A percentile compares a stretch with the other conserved stretches of the same genome.
phyloP scores from a whole-genome alignment of 2,329 filamentous ascomycete species.

The Pyrenophora graminea region DNA sequence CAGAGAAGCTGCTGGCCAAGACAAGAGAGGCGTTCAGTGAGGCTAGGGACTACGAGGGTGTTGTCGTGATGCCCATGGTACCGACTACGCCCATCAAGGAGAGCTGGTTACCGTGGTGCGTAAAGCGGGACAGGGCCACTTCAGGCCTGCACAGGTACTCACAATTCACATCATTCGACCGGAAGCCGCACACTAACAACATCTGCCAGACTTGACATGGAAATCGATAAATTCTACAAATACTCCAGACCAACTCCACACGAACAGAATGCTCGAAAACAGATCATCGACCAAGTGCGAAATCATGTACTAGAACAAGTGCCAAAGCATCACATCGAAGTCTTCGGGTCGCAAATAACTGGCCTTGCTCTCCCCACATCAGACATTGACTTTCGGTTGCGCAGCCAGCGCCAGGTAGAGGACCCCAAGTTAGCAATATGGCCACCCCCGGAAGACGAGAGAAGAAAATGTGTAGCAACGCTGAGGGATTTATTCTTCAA shows the following conservation, averaged over 20 bases:
- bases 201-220: slow-evolving; percentile 24
- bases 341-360: slow-evolving; percentile 60
- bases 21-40: slow-evolving; percentile 15
- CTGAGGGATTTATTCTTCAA: slow-evolving; percentile 12
- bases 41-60: slow-evolving; percentile 22
- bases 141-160: slow-evolving; percentile 17
- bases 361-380: slow-evolving; percentile 59
- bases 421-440: slow-evolving; percentile 11
- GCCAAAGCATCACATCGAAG: slow-evolving; percentile 39
- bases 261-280: slow-evolving; percentile 49
- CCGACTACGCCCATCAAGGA: slow-evolving; percentile 6
- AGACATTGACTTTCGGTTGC: slow-evolving; percentile 57
- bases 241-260: slow-evolving; percentile 44
- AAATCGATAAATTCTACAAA: slow-evolving; percentile 35
- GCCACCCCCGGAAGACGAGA: slow-evolving; percentile 20
- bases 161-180: not conserved
- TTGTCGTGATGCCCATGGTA: slow-evolving; percentile 20
- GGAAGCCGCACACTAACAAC: not conserved
- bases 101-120: slow-evolving; percentile 25
- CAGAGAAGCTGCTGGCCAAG: slow-evolving; percentile 9
- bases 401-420: slow-evolving; percentile 6
- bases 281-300: slow-evolving; percentile 40
- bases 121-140: not conserved
- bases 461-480: slow-evolving; percentile 1
- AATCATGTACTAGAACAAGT: slow-evolving; percentile 24